phyloP scores from a whole-genome alignment of 441 rosid genomes.

The Populus hybrid region DNA sequence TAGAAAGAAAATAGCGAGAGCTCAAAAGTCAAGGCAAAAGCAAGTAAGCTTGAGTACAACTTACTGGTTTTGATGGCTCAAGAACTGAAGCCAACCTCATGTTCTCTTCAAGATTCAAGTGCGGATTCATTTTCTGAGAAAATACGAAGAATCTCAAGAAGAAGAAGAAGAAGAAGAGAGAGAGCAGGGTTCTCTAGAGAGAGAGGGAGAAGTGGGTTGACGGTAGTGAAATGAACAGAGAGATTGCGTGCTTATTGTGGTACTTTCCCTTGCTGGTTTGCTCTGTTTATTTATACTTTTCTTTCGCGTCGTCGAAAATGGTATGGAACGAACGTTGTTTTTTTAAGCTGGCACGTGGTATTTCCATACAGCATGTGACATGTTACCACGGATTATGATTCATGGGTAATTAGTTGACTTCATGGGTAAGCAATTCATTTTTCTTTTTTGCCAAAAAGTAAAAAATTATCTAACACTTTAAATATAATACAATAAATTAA shows the following conservation, averaged over 20 bases:
- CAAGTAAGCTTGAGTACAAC: constrained; percentile 5
- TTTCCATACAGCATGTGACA: neutral
- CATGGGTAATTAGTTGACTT: neutral
- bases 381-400: neutral
- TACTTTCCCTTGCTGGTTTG: neutral
- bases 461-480: no score
- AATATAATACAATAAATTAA: no score
- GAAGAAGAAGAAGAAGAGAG: neutral
- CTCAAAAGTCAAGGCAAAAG: neutral
- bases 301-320: neutral
- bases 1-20: neutral
- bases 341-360: neutral
- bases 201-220: neutral
- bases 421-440: no score
- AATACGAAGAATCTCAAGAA: neutral
- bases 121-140: constrained; percentile 58
- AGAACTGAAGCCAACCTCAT: constrained; percentile 96
- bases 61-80: constrained; percentile 85
- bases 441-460: no score
- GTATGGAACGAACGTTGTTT: neutral
- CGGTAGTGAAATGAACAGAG: neutral
- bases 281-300: neutral
- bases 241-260: neutral
- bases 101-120: constrained; percentile 87
- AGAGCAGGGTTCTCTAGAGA: neutral